Percentiles rank a stretch among this genome's conserved stretches.
Evolutionary conservation across 352 stramenopile genomes (phyloP).

Genomic region (Phytopythium mirpurense): DNA sequence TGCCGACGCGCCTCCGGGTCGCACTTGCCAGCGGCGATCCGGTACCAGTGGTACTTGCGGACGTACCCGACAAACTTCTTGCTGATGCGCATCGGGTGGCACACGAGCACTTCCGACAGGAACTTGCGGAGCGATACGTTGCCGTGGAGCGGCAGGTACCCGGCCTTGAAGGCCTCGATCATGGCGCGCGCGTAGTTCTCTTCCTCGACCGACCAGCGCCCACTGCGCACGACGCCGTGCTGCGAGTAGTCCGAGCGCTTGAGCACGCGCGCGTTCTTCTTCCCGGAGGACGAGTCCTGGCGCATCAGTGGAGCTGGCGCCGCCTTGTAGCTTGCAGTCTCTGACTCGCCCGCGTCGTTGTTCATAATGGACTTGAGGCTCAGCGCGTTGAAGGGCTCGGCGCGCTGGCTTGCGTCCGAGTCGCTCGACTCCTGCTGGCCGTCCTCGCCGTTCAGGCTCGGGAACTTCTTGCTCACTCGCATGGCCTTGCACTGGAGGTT

Average conservation of each 20-base stretch:
- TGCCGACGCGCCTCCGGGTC: conserved; percentile 40
- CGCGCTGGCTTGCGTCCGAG: conserved; percentile 9
- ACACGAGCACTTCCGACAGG: conserved; percentile 82
- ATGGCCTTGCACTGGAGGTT: conserved; percentile 61
- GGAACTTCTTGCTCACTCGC: conserved; percentile 65
- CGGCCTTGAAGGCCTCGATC: conserved; percentile 74
- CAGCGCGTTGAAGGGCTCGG: conserved; percentile 50
- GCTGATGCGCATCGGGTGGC: conserved; percentile 88
- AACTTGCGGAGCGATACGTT: conserved; percentile 85
- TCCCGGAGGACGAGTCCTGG: conserved; percentile 18
- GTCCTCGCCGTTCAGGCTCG: conserved; percentile 22
- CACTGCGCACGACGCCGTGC: conserved; percentile 63
- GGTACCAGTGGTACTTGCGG: conserved; percentile 86
- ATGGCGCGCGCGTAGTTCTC: conserved; percentile 80
- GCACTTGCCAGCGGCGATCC: conserved; percentile 57
- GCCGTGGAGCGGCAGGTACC: conserved; percentile 66
- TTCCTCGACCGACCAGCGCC: conserved; percentile 65
- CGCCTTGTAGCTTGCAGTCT: conserved; percentile 8
- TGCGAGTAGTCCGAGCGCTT: conserved; percentile 82
- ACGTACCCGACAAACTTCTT: conserved; percentile 90
- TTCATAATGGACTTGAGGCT: conserved; percentile 79
- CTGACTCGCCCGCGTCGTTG: conserved; percentile 27
- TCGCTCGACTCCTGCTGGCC: conserved; percentile 9
- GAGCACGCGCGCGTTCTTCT: conserved; percentile 42
- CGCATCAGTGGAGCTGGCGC: conserved; percentile 17